Evolutionary conservation across 2,329 filamentous ascomycete genomes (phyloP).

Genomic region (Verticillium zaregamsianum): DNA sequence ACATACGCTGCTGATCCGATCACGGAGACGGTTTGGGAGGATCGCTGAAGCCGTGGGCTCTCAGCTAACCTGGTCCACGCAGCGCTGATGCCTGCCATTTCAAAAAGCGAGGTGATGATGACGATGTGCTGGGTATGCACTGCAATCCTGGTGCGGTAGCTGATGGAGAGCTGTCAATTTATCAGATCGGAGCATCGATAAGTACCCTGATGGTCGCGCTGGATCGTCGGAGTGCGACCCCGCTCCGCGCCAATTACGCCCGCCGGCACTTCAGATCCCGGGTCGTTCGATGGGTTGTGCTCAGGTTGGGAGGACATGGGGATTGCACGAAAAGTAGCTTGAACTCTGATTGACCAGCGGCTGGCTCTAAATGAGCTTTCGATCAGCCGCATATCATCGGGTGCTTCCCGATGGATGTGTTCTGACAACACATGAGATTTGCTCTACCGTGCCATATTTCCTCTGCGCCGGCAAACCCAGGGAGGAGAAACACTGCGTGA

Average conservation of each 20-base stretch:
- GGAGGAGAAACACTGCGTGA: too few species aligned
- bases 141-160: background rate
- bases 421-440: too few species aligned
- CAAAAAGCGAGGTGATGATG: too few species aligned
- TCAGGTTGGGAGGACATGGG: too few species aligned
- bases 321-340: too few species aligned
- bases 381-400: too few species aligned
- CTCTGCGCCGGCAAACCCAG: too few species aligned
- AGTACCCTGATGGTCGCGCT: background rate
- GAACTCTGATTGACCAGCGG: too few species aligned
- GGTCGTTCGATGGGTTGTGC: background rate
- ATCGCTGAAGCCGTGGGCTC: slow-evolving; percentile 36
- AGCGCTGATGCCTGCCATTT: slow-evolving; percentile 11
- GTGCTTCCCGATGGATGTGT: too few species aligned
- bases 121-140: background rate
- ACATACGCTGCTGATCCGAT: slow-evolving; percentile 34
- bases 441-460: too few species aligned
- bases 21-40: slow-evolving; percentile 43
- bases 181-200: background rate
- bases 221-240: background rate
- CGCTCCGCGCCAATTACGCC: background rate
- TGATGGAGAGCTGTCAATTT: background rate
- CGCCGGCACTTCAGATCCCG: background rate
- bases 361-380: too few species aligned
- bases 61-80: slow-evolving; percentile 21